phyloP scores from a whole-genome alignment of 805 yeast species.

The Starmerella potacharoeniae region DNA sequence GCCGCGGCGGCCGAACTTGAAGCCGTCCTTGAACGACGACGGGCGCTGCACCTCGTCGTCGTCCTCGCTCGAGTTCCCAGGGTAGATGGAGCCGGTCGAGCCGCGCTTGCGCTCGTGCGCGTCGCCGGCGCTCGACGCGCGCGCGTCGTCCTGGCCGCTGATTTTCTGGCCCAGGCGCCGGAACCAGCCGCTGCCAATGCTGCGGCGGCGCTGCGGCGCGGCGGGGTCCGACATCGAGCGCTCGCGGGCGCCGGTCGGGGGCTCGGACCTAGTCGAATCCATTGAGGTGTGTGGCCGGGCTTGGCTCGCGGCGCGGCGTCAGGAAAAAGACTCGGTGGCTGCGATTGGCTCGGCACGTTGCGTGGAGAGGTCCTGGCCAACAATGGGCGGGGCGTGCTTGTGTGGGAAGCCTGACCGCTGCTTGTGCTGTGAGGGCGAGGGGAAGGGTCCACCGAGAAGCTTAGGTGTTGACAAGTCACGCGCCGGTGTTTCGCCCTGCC shows the following conservation, averaged over 20 bases:
- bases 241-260: background rate
- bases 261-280: background rate
- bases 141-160: background rate
- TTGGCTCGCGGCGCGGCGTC: background rate
- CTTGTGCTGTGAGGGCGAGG: background rate
- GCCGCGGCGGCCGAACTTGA: background rate
- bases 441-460: background rate
- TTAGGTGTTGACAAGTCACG: background rate
- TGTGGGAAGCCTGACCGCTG: background rate
- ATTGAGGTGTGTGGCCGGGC: background rate
- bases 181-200: slow-evolving; percentile 1
- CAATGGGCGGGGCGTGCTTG: too few relatives aligned
- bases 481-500: background rate
- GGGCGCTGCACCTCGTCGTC: background rate
- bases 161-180: background rate
- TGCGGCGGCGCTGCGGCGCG: background rate
- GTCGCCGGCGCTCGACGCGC: background rate
- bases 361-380: too few relatives aligned
- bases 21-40: background rate
- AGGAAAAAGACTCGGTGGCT: too few relatives aligned
- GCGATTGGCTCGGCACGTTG: too few relatives aligned
- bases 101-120: background rate
- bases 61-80: background rate
- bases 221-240: slow-evolving; percentile 4
- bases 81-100: background rate